Base-by-base conservation (phyloP, 2,329 filamentous ascomycete species). In the Epichloe hybrida region DNA sequence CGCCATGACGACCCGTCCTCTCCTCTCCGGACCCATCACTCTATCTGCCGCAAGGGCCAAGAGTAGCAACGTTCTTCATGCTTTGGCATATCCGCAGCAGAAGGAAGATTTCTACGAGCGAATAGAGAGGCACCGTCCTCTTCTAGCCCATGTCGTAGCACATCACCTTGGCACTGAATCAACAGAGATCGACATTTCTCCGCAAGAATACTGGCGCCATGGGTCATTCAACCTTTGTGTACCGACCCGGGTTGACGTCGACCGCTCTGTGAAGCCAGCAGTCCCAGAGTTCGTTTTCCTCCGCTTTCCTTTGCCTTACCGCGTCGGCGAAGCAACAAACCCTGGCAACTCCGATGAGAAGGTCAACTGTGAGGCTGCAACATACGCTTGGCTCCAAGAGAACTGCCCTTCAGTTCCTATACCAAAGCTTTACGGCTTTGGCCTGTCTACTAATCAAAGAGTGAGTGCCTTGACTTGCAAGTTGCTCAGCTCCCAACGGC, bases 281-380 rank as follows among this genome's bases (percentile, higher is more conserved):
- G 7, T 45, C 5, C 43, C 43, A 7, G 1, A 45, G 17, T 21
- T 13, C 2, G 43, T 45, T 5, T 12, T 12, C 3, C 7, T 45
- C n/a, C 42, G 43, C n/a, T 36, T 45, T 39, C 46, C 46, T 12
- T 36, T 45, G 50, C 41, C 62, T 37, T 63, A 62, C 51, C 64
- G 64, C 43, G 56, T 69, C 8, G 69, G 67, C 17, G 69, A 72
- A 50, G 50, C 46, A 20, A 52, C 44, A 21, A 54, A 61, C 46
- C 67, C 66, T 5, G 69, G 67, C 15, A 71, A 67, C 48, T 63
- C 61, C 12, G 66, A 73, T 43, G 68, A 72, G 57, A 72, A 72
- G 59, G 20, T 71, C 39, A 52, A 53, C 34, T 52, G 45, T 50
- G 56, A 59, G 40, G 56, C 55, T 37, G 55, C 52, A 11, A 52